Evolutionary conservation across 2,329 filamentous ascomycete genomes (phyloP).

Genomic region (Hymenoscyphus linearis): DNA sequence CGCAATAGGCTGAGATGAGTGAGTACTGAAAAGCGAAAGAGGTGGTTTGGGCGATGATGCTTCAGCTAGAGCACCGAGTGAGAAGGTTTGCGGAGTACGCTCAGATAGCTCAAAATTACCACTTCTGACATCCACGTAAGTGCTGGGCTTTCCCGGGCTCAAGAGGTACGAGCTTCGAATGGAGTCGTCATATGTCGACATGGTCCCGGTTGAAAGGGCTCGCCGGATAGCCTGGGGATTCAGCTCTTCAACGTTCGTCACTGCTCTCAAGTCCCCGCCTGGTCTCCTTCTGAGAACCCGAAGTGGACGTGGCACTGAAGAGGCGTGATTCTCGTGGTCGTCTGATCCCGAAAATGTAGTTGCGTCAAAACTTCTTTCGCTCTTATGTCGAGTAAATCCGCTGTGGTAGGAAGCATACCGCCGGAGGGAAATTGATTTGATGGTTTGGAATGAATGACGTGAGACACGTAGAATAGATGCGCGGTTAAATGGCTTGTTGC

Average conservation of each 20-base stretch:
- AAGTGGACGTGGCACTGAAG: conserved; percentile 46
- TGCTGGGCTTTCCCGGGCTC: conserved; percentile 34
- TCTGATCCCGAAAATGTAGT: conserved; percentile 51
- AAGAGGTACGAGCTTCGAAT: conserved; percentile 50
- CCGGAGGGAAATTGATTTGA: conserved; percentile 46
- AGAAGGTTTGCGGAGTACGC: conserved; percentile 44
- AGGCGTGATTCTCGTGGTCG: conserved; percentile 44
- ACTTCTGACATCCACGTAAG: conserved; percentile 41
- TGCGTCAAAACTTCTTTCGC: conserved; percentile 56
- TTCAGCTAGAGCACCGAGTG: conserved; percentile 53
- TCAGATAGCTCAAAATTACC: conserved; percentile 36
- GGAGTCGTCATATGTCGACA: conserved; percentile 57
- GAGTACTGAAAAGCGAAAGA: conserved; percentile 54
- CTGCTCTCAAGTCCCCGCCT: conserved; percentile 68
- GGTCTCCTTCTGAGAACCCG: conserved; percentile 66
- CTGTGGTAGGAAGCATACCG: conserved; percentile 59
- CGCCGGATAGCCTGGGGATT: conserved; percentile 45
- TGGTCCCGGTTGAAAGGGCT: conserved; percentile 53
- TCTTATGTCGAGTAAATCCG: conserved; percentile 44
- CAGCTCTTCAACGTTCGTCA: conserved; percentile 58
- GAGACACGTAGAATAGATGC: conserved; percentile 17
- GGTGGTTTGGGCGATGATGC: conserved; percentile 39
- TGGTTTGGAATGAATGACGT: conserved; percentile 38
- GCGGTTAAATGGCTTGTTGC: conserved; percentile 19
- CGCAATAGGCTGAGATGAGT: conserved; percentile 58